Percentiles rank a stretch among this genome's conserved stretches.
Conservation (phyloP, 768 basidiomycete species). For the Hericium alpestre region DNA sequence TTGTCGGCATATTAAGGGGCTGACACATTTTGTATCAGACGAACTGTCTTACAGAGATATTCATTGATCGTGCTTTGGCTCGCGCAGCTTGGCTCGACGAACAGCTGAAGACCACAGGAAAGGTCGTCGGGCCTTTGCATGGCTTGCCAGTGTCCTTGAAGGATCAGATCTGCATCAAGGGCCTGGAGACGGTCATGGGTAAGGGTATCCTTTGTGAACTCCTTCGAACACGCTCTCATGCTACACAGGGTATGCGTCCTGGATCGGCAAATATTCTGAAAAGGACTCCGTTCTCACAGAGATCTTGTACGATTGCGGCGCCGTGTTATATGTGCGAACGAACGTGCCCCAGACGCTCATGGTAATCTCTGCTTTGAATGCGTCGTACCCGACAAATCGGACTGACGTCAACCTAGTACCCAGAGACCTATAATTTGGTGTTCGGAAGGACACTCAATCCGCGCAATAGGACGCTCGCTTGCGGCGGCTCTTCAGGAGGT, state of each 20-base stretch:
- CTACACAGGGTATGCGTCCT: slow-evolving; percentile 38
- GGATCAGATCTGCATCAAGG: slow-evolving; percentile 46
- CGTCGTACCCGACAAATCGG: background rate
- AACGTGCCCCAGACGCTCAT: slow-evolving; percentile 49
- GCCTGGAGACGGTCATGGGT: slow-evolving; percentile 52
- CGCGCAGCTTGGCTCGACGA: slow-evolving; percentile 34
- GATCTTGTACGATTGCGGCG: slow-evolving; percentile 43
- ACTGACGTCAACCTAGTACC: slow-evolving; percentile 37
- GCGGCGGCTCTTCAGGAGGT: slow-evolving; percentile 79
- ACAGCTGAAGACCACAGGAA: slow-evolving; percentile 27
- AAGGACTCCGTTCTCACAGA: slow-evolving; percentile 42
- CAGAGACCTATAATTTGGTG: slow-evolving; percentile 68
- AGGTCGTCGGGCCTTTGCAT: slow-evolving; percentile 34
- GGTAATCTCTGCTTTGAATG: slow-evolving; percentile 18
- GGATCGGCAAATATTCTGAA: slow-evolving; percentile 38
- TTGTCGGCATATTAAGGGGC: too few species aligned
- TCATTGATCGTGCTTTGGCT: slow-evolving; percentile 32
- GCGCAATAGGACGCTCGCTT: slow-evolving; percentile 55
- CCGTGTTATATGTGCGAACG: slow-evolving; percentile 45
- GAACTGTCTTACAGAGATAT: slow-evolving; percentile 42
- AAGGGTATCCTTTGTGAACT: slow-evolving; percentile 13
- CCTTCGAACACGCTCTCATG: background rate
- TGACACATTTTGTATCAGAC: slow-evolving; percentile 18
- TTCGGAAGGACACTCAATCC: slow-evolving; percentile 78
- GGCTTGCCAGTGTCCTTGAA: slow-evolving; percentile 37